A percentile compares a stretch with the other conserved stretches of the same genome.
Conservation (phyloP, 1,284 basidiomycete genomes). For the Earliella scabrosa region DNA sequence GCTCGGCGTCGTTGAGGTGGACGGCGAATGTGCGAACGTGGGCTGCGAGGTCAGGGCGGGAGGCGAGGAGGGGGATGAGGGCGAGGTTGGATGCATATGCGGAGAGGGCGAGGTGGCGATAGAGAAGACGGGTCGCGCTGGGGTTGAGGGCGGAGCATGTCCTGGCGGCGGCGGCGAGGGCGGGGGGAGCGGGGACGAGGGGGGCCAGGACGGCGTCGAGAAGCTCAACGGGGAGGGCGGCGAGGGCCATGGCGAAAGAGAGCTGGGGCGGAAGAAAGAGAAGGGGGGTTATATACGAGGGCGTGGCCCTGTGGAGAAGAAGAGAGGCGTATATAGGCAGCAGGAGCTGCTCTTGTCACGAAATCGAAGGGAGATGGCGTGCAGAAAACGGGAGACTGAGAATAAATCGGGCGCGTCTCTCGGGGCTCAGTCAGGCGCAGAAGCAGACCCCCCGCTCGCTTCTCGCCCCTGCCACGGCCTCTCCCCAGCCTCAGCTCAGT, state of each 20-base stretch:
- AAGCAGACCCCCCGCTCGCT: too few relatives aligned
- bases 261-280: conserved; percentile 2
- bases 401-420: conserved; percentile 4
- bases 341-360: too few relatives aligned
- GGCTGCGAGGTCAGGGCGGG: conserved; percentile 53
- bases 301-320: background rate
- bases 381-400: background rate
- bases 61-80: conserved; percentile 58
- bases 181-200: conserved; percentile 28
- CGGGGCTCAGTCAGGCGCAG: conserved; percentile 5
- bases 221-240: conserved; percentile 38
- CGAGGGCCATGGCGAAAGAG: conserved; percentile 29
- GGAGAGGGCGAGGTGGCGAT: conserved; percentile 56
- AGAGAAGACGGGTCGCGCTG: conserved; percentile 63
- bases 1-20: conserved; percentile 45
- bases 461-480: background rate
- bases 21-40: conserved; percentile 65
- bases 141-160: conserved; percentile 46
- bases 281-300: conserved; percentile 7
- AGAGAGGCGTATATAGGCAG: conserved; percentile 4
- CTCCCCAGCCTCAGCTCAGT: too few relatives aligned
- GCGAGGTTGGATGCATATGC: conserved; percentile 47
- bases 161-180: conserved; percentile 43
- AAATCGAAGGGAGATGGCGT: too few relatives aligned
- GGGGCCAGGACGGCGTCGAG: conserved; percentile 36